Base-by-base conservation (phyloP, 192 early-diverging fungal genomes). In the Podila epicladia region DNA sequence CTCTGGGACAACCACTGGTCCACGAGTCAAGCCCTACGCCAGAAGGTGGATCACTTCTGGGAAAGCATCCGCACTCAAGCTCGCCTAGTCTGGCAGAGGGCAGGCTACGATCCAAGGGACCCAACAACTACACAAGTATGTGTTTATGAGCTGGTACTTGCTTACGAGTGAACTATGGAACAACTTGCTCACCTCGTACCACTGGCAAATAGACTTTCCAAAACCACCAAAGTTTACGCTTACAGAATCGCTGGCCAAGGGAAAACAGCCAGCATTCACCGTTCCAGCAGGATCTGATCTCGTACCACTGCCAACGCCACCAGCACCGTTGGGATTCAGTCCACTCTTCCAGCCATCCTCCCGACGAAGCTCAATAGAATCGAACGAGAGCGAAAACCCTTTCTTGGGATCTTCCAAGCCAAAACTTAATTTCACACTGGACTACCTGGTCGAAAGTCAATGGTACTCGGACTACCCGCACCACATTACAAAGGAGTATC, bases 381-480 rank as follows among this genome's bases (percentile, higher is more conserved):
- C 58, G 8, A 32, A 28, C 19, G 59, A 45, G 22, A 60, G 53
- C 12, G 77, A 80, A 2, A 80, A 80, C 29, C 77, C 77, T n/a
- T 80, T 80, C 45, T 24, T 72, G 28, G 70, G 70, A 48, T 57
- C 76, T 17, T 35, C 77, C 32, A 80, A 31, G 20, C 60, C 61
- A 31, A 80, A 67, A 32, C 65, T 71, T 0, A 65, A 71, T 9
- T 80, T 80, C n/a, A 58, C 71, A 19, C 31, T 80, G 45, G 77
- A 80, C 24, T 80, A 80, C 45, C 55, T 80, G 20, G 72, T 71
- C 4, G 77, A 80, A 19, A 80, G 77, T 69, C 77, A 80, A 24
- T 80, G 77, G 77, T 80, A 80, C 55, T 80, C 77, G 0, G 77
- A 80, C 32, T 72, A 80, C 48, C 71, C 77, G 24, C 77, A 80